Evolutionary conservation across 352 stramenopile species (phyloP).

Genomic region (Detonula confervacea): DNA sequence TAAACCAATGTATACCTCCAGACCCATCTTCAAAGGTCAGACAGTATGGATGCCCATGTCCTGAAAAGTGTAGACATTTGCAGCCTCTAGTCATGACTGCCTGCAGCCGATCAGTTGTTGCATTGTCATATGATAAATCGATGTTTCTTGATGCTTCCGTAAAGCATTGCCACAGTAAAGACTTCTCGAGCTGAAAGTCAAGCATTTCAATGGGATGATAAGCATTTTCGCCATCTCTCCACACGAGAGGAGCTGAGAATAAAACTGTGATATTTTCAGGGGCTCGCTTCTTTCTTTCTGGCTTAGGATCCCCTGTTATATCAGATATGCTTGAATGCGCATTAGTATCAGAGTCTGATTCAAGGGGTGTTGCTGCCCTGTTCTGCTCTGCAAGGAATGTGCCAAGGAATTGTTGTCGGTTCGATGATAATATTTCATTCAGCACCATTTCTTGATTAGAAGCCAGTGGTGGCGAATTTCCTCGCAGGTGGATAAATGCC

Average conservation of each 20-base stretch:
- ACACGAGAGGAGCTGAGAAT: slow-evolving; percentile 93
- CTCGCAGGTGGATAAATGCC: slow-evolving; percentile 22
- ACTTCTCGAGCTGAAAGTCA: slow-evolving; percentile 83
- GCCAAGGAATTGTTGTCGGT: slow-evolving; percentile 1
- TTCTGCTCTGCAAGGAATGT: slow-evolving; percentile 12
- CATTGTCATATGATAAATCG: slow-evolving; percentile 92
- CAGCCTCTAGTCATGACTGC: slow-evolving; percentile 91
- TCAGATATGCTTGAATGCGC: background rate
- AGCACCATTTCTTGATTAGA: slow-evolving; percentile 35
- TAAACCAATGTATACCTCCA: slow-evolving; percentile 82
- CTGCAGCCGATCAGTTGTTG: slow-evolving; percentile 92
- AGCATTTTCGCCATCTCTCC: slow-evolving; percentile 89
- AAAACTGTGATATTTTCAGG: slow-evolving; percentile 91
- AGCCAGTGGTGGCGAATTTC: slow-evolving; percentile 25
- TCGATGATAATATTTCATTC: slow-evolving; percentile 14
- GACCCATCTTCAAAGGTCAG: slow-evolving; percentile 91
- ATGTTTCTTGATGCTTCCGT: slow-evolving; percentile 87
- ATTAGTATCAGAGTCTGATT: slow-evolving; percentile 2
- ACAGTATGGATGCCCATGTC: slow-evolving; percentile 91
- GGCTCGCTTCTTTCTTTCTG: background rate
- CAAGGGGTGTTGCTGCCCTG: background rate
- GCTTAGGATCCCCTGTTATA: background rate
- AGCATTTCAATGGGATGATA: slow-evolving; percentile 90
- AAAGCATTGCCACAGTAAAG: slow-evolving; percentile 84
- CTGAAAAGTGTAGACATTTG: slow-evolving; percentile 93